Percentiles rank a stretch among this genome's conserved stretches.
Conservation (phyloP, 371 early-diverging fungal species). For the Mortierella sp. region DNA sequence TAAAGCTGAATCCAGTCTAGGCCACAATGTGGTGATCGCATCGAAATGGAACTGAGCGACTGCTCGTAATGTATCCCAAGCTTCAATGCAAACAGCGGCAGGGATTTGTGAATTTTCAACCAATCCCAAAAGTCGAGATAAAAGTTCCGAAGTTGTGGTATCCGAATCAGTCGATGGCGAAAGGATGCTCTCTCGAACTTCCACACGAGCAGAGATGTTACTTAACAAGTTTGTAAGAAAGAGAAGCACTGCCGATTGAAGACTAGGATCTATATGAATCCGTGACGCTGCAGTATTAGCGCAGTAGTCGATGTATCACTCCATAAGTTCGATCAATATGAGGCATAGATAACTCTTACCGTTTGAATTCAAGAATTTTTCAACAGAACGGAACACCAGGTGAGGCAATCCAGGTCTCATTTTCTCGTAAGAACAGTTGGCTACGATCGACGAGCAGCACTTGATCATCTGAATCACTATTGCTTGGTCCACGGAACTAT, state of each 20-base stretch:
- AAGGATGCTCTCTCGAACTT: constrained; percentile 26
- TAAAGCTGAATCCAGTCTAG: constrained; percentile 25
- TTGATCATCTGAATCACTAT: constrained; percentile 39
- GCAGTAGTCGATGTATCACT: not conserved
- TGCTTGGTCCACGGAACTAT: constrained; percentile 26
- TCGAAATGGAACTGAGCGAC: constrained; percentile 33
- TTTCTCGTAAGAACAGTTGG: constrained; percentile 43
- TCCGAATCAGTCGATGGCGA: not conserved
- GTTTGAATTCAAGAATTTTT: constrained; percentile 24
- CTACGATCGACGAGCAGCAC: constrained; percentile 32
- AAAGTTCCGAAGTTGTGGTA: not conserved
- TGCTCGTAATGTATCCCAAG: constrained; percentile 37
- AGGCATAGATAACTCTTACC: constrained; percentile 15
- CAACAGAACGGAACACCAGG: constrained; percentile 19
- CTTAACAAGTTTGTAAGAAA: constrained; percentile 26
- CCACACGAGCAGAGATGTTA: constrained; percentile 27
- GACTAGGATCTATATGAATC: constrained; percentile 18
- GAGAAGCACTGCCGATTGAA: constrained; percentile 24
- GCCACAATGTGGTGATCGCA: constrained; percentile 14
- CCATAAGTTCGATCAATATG: not conserved
- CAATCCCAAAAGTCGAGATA: constrained; percentile 22
- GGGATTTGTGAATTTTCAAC: constrained; percentile 4
- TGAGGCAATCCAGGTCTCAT: constrained; percentile 34
- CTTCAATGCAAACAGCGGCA: constrained; percentile 24
- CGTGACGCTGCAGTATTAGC: not conserved